phyloP scores from a whole-genome alignment of 352 stramenopile genomes.

The Saprolegnia parasitica region DNA sequence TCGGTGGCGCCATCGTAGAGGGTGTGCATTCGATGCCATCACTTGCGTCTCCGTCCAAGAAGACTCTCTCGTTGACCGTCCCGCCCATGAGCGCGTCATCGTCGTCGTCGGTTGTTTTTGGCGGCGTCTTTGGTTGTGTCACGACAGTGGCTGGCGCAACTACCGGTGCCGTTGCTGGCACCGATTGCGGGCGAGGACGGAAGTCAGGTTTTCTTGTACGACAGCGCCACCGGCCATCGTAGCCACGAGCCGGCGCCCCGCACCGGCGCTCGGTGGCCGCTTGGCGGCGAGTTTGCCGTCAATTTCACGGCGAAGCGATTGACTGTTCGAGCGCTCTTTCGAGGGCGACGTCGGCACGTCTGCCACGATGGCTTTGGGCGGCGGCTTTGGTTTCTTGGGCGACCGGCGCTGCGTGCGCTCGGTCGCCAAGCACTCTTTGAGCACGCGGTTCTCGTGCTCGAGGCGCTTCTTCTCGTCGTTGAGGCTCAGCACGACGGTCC shows the following conservation, averaged over 20 bases:
- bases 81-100: too few species aligned
- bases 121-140: too few species aligned
- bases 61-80: too few species aligned
- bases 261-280: background rate
- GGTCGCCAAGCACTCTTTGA: slow-evolving; percentile 17
- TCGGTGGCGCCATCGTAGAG: too few species aligned
- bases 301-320: slow-evolving; percentile 1
- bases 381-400: slow-evolving; percentile 12
- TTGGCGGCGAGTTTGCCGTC: slow-evolving; percentile 2
- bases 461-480: slow-evolving; percentile 30
- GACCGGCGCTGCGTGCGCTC: background rate
- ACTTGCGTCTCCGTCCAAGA: too few species aligned
- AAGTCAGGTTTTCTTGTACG: background rate
- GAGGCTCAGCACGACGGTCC: slow-evolving; percentile 17
- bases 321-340: background rate
- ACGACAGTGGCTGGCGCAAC: too few species aligned
- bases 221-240: slow-evolving; percentile 2
- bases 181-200: too few species aligned
- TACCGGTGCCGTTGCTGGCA: too few species aligned
- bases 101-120: too few species aligned
- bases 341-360: background rate
- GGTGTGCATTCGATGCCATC: too few species aligned
- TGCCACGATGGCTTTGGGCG: background rate
- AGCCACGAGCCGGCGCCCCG: background rate
- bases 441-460: slow-evolving; percentile 22